Evolutionary conservation across 345 rosid genomes (phyloP), one percentile per base, ranked within the genome.

Genomic region (Syzygium aqueum): DNA sequence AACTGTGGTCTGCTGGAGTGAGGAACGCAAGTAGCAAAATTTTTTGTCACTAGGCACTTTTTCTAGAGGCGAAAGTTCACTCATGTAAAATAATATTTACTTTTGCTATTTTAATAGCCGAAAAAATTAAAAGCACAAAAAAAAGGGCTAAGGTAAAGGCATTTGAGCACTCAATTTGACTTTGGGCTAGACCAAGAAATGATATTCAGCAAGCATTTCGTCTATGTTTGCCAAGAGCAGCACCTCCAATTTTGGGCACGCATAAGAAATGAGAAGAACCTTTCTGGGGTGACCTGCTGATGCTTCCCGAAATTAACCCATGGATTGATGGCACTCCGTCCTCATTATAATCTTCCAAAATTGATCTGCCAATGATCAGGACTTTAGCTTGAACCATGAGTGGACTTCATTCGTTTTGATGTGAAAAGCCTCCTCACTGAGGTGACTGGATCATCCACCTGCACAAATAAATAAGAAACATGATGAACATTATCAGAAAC

Each of bases 381-480:
- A 82, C 77, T 87, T 92, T 88, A 89, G 89, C 84, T 89, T 84
- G 92, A 92, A 86, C 90, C 88, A 27, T 46, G 84, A 86, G 84
- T 43, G 30, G 90, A 87, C 89, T 91, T 95, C 88, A 57, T 87
- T 88, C 91, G 93, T 91, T 95, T 95, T 5, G 94, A 59, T 7
- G 95, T 90, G 88, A 96, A 96, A 77, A 97, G 97, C 90, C 92
- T 95, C 59, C 94, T 91, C 19, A 97, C 93, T 84, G 97, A 93
- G 86, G 93, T 88, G 86, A 97, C 84, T 15, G 98, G 98, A 93
- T 97, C 95, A 53, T 94, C 96, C 86, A 96, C 96, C 99, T 95
- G 88, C 16, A 86, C 28, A 82, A 87, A 87, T 50, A 8, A 63
- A 19, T 14, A 52, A 82, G 56, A 43, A 49, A 37, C 30, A n/a